Percentiles rank a stretch among this genome's conserved stretches.
Evolutionary conservation across 345 rosid species (phyloP).

Genomic region (Eucalyptus sp.): DNA sequence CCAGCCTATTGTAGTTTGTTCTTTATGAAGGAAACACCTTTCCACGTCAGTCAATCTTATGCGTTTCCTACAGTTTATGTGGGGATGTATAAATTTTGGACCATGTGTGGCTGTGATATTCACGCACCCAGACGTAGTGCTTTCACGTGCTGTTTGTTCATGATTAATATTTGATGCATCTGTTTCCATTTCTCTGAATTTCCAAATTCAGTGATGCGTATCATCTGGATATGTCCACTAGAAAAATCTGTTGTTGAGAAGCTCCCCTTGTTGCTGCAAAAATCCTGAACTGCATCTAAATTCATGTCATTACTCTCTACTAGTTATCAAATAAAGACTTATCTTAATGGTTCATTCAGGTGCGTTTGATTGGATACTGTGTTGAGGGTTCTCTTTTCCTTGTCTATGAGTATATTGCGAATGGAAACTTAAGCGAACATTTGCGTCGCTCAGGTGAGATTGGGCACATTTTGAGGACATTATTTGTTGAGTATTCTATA

Average conservation of each 20-base stretch:
- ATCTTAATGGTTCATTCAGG: conserved; percentile 25
- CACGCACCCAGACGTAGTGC: background rate
- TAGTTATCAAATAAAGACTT: background rate
- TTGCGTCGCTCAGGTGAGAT: conserved; percentile 70
- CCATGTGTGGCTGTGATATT: background rate
- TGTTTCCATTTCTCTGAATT: background rate
- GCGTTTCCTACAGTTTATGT: background rate
- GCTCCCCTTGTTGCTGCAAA: background rate
- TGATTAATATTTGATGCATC: background rate
- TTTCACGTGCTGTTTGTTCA: background rate
- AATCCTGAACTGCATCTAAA: background rate
- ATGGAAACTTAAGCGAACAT: conserved; percentile 89
- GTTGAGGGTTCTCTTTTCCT: conserved; percentile 87
- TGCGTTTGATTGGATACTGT: conserved; percentile 89
- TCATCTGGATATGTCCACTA: background rate
- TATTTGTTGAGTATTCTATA: background rate
- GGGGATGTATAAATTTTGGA: background rate
- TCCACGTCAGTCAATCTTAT: background rate
- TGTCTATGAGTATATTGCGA: conserved; percentile 81
- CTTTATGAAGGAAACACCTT: background rate
- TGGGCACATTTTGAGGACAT: background rate
- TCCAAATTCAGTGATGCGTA: background rate
- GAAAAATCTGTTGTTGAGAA: background rate
- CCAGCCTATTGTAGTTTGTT: background rate
- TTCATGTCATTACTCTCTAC: background rate